Conservation (phyloP, 495 filamentous ascomycete genomes). For the Oidiodendron maius region DNA sequence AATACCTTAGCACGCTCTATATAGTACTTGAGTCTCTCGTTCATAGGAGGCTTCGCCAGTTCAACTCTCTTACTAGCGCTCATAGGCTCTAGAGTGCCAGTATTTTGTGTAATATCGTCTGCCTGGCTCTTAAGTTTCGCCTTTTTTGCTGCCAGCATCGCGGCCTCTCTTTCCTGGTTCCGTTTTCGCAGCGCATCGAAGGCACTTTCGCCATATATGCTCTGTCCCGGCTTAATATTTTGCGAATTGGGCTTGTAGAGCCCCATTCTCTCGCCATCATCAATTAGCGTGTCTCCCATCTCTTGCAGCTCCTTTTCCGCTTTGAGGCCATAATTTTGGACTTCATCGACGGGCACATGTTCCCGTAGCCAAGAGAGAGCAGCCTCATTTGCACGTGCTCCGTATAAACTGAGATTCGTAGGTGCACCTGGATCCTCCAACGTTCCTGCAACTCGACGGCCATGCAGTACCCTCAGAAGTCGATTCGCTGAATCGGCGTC, state of each 20-base stretch:
- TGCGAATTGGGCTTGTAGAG: slow-evolving; percentile 38
- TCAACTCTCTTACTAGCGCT: slow-evolving; percentile 16
- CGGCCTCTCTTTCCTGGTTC: slow-evolving; percentile 29
- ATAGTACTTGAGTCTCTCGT: slow-evolving; percentile 34
- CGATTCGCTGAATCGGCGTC: slow-evolving; percentile 50
- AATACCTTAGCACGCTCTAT: slow-evolving; percentile 15
- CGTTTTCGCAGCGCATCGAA: slow-evolving; percentile 44
- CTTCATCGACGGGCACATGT: slow-evolving; percentile 69
- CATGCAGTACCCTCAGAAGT: slow-evolving; percentile 64
- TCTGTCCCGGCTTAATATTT: slow-evolving; percentile 4
- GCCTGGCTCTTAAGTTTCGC: slow-evolving; percentile 34
- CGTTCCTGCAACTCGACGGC: slow-evolving; percentile 68
- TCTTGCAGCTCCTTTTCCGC: slow-evolving; percentile 49
- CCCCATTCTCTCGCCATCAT: slow-evolving; percentile 36
- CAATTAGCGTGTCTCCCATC: slow-evolving; percentile 31
- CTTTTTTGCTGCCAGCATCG: slow-evolving; percentile 43
- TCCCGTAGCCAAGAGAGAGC: slow-evolving; percentile 65
- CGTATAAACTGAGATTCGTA: slow-evolving; percentile 27
- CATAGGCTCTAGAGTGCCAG: slow-evolving; percentile 44
- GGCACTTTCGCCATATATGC: slow-evolving; percentile 38
- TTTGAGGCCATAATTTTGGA: slow-evolving; percentile 46
- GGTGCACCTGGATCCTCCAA: slow-evolving; percentile 47
- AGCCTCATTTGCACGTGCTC: slow-evolving; percentile 27
- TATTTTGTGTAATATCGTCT: slow-evolving; percentile 37
- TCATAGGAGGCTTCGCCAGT: slow-evolving; percentile 26